These are phyloP conservation scores for Phanerodontia chrysosporium DNA, from an alignment of 768 basidiomycete species.

Conservation along the genomic window DNA sequence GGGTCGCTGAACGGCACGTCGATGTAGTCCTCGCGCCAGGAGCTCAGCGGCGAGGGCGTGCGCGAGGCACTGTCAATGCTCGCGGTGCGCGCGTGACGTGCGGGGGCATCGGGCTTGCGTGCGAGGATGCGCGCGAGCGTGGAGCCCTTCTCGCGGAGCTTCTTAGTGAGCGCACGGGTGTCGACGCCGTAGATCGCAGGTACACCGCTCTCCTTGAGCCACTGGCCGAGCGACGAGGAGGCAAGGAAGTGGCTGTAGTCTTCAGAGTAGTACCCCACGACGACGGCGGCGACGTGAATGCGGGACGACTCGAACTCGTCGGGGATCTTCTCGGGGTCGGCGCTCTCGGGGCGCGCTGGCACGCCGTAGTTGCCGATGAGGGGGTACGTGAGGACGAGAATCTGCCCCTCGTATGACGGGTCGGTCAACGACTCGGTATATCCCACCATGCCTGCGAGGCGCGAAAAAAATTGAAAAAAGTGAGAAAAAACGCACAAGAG, in stretches of 20 bases:
- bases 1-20: conserved; percentile 85
- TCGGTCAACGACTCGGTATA: conserved; percentile 98
- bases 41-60: conserved; percentile 49
- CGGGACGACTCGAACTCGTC: conserved; percentile 89
- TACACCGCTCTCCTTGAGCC: conserved; percentile 93
- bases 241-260: conserved; percentile 96
- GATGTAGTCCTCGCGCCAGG: conserved; percentile 82
- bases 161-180: conserved; percentile 95
- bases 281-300: conserved; percentile 88
- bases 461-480: too few relatives aligned
- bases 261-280: conserved; percentile 91
- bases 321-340: conserved; percentile 51
- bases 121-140: conserved; percentile 86
- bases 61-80: conserved; percentile 37
- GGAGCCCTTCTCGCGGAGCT: conserved; percentile 89
- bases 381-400: conserved; percentile 95
- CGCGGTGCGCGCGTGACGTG: conserved; percentile 14
- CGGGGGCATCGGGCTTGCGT: conserved; percentile 44
- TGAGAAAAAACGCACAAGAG: background rate
- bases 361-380: conserved; percentile 98
- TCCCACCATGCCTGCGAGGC: conserved; percentile 87
- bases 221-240: conserved; percentile 76
- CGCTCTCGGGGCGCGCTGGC: conserved; percentile 56
- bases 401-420: conserved; percentile 97
- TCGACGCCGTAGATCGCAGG: conserved; percentile 96